Evolutionary conservation across 148 eudicot genomes (phyloP).

Genomic region (Amaranthus palmeri): DNA sequence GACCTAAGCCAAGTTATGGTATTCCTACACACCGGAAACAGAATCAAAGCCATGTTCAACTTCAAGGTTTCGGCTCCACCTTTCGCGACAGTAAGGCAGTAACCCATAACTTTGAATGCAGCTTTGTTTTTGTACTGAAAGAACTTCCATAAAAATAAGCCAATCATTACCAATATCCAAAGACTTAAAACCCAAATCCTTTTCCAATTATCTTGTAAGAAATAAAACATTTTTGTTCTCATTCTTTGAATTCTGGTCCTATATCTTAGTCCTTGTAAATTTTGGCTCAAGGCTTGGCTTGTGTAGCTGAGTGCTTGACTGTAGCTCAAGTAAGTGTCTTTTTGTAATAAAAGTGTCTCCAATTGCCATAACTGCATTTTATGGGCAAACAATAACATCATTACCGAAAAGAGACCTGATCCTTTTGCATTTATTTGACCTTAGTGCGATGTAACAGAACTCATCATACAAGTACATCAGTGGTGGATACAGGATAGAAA

Average conservation of each 20-base stretch:
- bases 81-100: constrained; percentile 86
- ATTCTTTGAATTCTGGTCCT: constrained; percentile 50
- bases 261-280: constrained; percentile 71
- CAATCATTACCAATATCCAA: constrained; percentile 75
- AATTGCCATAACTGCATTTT: constrained; percentile 89
- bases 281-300: constrained; percentile 91
- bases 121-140: constrained; percentile 66
- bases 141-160: constrained; percentile 82
- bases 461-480: neutral
- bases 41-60: constrained; percentile 84
- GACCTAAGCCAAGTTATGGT: constrained; percentile 94
- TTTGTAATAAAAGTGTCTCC: constrained; percentile 89
- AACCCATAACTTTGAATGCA: constrained; percentile 87
- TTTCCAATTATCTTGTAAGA: constrained; percentile 78
- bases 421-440: neutral
- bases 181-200: constrained; percentile 74
- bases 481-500: neutral
- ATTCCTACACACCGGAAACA: constrained; percentile 95
- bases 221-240: constrained; percentile 47
- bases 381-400: constrained; percentile 22
- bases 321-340: constrained; percentile 87
- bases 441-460: constrained; percentile 10
- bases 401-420: neutral
- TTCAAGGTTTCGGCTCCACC: constrained; percentile 97
- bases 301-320: constrained; percentile 95